phyloP scores from a whole-genome alignment of 108 stramenopile genomes.

The Conticribra guillardii region DNA sequence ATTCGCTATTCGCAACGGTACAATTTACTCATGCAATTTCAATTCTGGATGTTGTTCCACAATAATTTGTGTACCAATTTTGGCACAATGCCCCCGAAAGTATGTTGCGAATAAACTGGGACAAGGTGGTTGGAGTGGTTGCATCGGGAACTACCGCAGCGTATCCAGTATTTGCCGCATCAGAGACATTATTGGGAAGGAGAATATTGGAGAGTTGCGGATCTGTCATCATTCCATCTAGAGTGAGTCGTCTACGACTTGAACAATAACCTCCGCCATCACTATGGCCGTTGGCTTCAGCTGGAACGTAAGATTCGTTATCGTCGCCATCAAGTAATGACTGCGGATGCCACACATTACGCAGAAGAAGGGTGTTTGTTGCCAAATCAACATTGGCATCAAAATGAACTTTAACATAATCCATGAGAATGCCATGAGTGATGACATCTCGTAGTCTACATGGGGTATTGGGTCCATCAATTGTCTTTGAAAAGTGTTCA shows the following conservation, averaged over 20 bases:
- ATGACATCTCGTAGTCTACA: slow-evolving; percentile 41
- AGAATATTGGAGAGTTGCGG: slow-evolving; percentile 50
- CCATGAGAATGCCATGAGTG: slow-evolving; percentile 24
- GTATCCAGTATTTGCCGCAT: slow-evolving; percentile 52
- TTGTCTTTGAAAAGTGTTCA: too few relatives aligned
- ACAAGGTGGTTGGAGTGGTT: slow-evolving; percentile 30
- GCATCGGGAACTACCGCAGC: slow-evolving; percentile 62
- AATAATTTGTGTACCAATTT: slow-evolving; percentile 81
- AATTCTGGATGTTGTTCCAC: slow-evolving; percentile 62
- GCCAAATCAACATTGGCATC: slow-evolving; percentile 30
- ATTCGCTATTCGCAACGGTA: too few relatives aligned
- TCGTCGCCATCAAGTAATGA: slow-evolving; percentile 13
- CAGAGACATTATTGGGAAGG: slow-evolving; percentile 59
- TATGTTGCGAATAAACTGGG: slow-evolving; percentile 53
- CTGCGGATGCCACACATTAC: slow-evolving; percentile 36
- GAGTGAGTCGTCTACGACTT: slow-evolving; percentile 51
- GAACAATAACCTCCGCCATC: too few relatives aligned
- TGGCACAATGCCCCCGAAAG: slow-evolving; percentile 43
- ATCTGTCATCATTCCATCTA: slow-evolving; percentile 55
- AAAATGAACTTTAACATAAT: slow-evolving; percentile 16
- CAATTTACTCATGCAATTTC: too few relatives aligned
- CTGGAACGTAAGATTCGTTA: too few relatives aligned
- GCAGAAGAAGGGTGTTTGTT: slow-evolving; percentile 36
- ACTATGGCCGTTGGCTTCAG: too few relatives aligned
- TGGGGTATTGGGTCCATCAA: too few relatives aligned